Evolutionary conservation across 768 basidiomycete species (phyloP), one percentile per base, ranked within the genome.

Genomic region (Hypholoma sublateritium): DNA sequence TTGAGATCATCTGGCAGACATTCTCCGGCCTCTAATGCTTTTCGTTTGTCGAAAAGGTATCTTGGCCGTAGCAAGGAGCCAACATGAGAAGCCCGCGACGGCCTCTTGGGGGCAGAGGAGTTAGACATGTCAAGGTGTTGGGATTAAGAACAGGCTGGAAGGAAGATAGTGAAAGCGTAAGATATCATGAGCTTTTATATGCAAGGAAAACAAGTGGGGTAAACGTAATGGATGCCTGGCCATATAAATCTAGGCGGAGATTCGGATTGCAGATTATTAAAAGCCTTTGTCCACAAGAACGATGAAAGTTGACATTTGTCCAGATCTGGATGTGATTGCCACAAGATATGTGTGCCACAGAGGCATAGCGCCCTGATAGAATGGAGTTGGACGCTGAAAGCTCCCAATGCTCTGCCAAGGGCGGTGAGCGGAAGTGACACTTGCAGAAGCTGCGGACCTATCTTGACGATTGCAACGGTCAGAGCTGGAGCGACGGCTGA

Each of bases 1-100:
- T 66, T 66, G 14, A 87, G 74, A 52, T 85, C 80, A n/a, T 74
- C 72, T 13, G 56, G 50, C 2, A 75, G 68, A 62, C 75, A 75
- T 53, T 75, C 71, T 6, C 72, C 71, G 37, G 74, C 71, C 52
- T 82, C 78, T 47, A 78, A 71, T 36, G 71, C 71, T 51, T 65
- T 62, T 48, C 84, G 80, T 61, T 77, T 78, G 60, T 79, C 67
- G 55, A 77, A 78, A 12, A 88, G 77, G n/a, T 70, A 57, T 2
- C 65, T 53, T 1, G 85, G 84, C 2, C 86, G 80, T 54, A 86
- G 70, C 50, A 88, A 75, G 19, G 85, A 86, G 43, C 85, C 86
- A 49, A 86, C 74, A 67, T 86, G 85, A 53, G 86, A 85, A 45
- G 78, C 80, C 52, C 80, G 76, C 59, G 73, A 78, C 19, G 77